A percentile compares a stretch with the other conserved stretches of the same genome.
phyloP scores from a whole-genome alignment of 164 flowering plant species.

The Nelumbo lutea region DNA sequence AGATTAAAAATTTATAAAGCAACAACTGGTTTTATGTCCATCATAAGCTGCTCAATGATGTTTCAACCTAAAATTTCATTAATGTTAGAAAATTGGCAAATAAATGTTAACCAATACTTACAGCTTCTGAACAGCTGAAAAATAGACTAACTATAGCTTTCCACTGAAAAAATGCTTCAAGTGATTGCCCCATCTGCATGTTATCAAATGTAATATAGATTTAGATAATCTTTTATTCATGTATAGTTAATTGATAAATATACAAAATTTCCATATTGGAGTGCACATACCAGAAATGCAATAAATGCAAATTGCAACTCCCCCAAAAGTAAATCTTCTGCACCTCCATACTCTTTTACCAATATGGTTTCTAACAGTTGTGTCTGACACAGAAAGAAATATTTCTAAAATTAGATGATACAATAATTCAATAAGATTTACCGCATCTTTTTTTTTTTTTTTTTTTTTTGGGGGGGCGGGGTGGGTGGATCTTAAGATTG shows the following conservation, averaged over 20 bases:
- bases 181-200: constrained; percentile 96
- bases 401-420: constrained; percentile 1
- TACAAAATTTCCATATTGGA: not conserved
- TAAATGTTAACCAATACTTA: constrained; percentile 33
- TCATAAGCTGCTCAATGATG: not conserved
- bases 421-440: no score
- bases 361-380: constrained; percentile 62
- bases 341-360: constrained; percentile 55
- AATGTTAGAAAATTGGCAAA: no score
- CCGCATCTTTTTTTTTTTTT: no score
- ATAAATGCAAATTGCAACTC: constrained; percentile 89
- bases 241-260: constrained; percentile 4
- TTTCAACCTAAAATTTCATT: not conserved
- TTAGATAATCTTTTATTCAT: not conserved
- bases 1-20: not conserved
- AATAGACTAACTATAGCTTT: constrained; percentile 73
- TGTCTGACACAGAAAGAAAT: constrained; percentile 41
- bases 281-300: constrained; percentile 71
- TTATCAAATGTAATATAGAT: constrained; percentile 12
- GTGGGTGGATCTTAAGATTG: not conserved
- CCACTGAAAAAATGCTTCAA: constrained; percentile 91
- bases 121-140: constrained; percentile 80
- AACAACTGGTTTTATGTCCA: not conserved
- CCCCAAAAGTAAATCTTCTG: constrained; percentile 76
- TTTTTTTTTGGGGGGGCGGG: no score